Base-by-base conservation (phyloP, 2,329 filamentous ascomycete genomes). In the Cercospora beticola region DNA sequence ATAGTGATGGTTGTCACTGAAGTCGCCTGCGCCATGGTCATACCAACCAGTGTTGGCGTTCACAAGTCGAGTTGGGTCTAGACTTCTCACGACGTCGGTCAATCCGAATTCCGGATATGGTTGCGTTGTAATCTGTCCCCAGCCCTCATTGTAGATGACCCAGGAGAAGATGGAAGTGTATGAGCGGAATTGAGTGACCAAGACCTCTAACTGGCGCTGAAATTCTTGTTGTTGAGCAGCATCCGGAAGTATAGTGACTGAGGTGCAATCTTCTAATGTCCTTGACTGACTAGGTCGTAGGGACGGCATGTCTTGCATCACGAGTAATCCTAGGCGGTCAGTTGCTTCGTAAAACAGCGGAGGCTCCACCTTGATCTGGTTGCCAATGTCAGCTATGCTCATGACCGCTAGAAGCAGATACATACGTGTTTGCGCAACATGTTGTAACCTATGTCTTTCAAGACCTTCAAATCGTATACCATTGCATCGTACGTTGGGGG, bases 231-330 rank as follows among this genome's bases (percentile, higher is more conserved):
- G 89, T 69, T 90, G 84, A 0, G 77, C 80, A 1, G 79, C 77
- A 76, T 80, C 72, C 0, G 82, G 81, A 7, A 82, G 67, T 10
- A 79, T 74, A 5, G 68, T 72, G 10, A 68, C 68, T 12, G 67
- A 57, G 0, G 73, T 76, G 68, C 76, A 77, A 65, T 76, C 73
- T 26, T 36, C 40, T 5, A 76, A 61, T 7, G 73, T 76, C 78
- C 49, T 85, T 82, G 26, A 58, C 57, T 76, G 73, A 31, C 70
- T 76, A 21, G 52, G 82, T 76, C 79, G 78, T 65, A 91, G 78
- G 2, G 88, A 85, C 4, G 89, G 89, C 90, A 92, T 92, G 70
- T 92, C 90, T 75, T 92, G 90, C 58, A 92, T 87, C 5, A 92
- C 83, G 28, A 92, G 77, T 16, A 91, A 77, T 0, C 90, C 90